Evolutionary conservation across 2,329 filamentous ascomycete genomes (phyloP).

Genomic region (Akanthomyces muscarius): DNA sequence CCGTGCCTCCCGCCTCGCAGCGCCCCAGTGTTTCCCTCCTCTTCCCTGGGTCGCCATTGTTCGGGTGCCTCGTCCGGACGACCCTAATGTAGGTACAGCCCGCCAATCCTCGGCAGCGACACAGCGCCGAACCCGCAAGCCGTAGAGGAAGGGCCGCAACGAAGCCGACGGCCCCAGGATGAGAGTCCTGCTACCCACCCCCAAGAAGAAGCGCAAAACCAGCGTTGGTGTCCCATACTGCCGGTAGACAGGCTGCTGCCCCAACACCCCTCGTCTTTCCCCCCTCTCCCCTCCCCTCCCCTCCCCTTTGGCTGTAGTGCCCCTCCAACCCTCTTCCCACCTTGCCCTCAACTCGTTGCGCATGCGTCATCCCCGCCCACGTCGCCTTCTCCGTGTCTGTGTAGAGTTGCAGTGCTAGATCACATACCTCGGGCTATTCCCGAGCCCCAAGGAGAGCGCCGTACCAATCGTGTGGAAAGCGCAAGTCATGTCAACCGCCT

Average conservation of each 20-base stretch:
- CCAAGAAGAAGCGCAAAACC: background rate
- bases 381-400: background rate
- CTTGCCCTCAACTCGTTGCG: conserved; percentile 8
- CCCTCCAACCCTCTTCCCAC: conserved; percentile 1
- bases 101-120: conserved; percentile 4
- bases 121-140: conserved; percentile 1
- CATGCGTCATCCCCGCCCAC: conserved; percentile 14
- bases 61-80: conserved; percentile 8
- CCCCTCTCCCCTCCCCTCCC: background rate
- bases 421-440: conserved; percentile 1
- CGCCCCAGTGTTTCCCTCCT: conserved; percentile 7
- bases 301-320: background rate
- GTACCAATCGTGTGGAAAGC: background rate
- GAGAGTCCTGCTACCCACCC: background rate
- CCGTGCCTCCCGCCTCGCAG: conserved; percentile 4
- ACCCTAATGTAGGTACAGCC: conserved; percentile 16
- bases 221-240: background rate
- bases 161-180: conserved; percentile 2
- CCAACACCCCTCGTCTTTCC: conserved; percentile 1
- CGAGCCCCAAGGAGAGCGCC: background rate
- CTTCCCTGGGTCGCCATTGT: background rate
- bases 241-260: background rate
- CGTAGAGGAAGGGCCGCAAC: conserved; percentile 6
- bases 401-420: background rate
- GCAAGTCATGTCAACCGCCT: background rate